A percentile compares a stretch with the other conserved stretches of the same genome.
These are phyloP conservation scores for Dovyalis caffra DNA, from an alignment of 345 rosid species.

Conservation along the genomic window DNA sequence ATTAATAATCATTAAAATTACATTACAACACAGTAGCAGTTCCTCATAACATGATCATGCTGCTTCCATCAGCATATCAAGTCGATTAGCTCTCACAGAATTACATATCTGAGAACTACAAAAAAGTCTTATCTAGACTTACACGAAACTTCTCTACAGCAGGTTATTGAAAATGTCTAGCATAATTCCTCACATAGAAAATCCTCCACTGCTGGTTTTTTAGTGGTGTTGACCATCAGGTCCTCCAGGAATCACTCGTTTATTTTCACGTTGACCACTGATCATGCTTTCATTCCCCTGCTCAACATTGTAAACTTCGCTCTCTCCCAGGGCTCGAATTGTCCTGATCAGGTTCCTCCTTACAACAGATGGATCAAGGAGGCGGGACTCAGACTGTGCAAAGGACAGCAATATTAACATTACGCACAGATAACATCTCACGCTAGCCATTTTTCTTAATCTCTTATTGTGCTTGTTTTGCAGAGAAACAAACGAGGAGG, in stretches of 20 bases:
- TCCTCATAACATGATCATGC: too few species aligned
- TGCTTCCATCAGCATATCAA: too few species aligned
- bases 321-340: conserved; percentile 20
- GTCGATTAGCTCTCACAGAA: too few species aligned
- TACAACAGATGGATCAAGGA: not conserved
- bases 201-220: conserved; percentile 11
- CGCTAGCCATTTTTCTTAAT: conserved; percentile 14
- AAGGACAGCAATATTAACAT: conserved; percentile 11
- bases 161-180: too few species aligned
- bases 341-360: conserved; percentile 19
- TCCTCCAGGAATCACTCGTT: conserved; percentile 52
- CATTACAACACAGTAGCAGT: too few species aligned
- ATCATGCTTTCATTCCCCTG: conserved; percentile 13
- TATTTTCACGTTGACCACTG: conserved; percentile 8
- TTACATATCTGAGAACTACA: too few species aligned
- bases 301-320: conserved; percentile 8
- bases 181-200: too few species aligned
- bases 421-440: conserved; percentile 16
- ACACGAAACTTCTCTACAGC: too few species aligned
- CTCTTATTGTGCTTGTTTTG: not conserved
- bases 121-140: too few species aligned
- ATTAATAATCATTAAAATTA: too few species aligned
- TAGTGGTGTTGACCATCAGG: conserved; percentile 52
- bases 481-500: not conserved
- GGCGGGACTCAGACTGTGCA: conserved; percentile 3